Base-by-base conservation (phyloP, 2,329 filamentous ascomycete species). In the Pseudogymnoascus sp. region DNA sequence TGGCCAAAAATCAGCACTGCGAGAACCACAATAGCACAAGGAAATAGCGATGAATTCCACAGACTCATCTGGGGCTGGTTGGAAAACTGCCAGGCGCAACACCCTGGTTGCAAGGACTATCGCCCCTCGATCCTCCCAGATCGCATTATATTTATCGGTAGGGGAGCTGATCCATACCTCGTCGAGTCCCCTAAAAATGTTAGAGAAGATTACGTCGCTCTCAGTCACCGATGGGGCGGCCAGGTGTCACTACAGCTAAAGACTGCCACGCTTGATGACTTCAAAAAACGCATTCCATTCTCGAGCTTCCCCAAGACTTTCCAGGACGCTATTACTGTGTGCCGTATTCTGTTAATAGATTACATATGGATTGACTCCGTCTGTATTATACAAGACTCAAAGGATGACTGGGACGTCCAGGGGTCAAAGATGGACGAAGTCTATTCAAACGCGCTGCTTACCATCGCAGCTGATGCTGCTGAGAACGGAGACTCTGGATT, bases 281-380 rank as follows among this genome's bases (percentile, higher is more conserved):
- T 63, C 3, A 38, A 58, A 32, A 54, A 37, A 18, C 61, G 50
- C 5, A 62, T 67, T 12, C 12, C 16, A 2, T 47, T 67, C 9
- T 62, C 61, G 4, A 61, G 60, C 16, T 47, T 70, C 7, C 67
- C 68, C 11, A 62, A 62, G 25, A 65, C 63, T 12, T 68, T 71
- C 25, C 67, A 50, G 11, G 69, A 73, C 34, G 68, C 70, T 6
- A 67, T 73, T 38, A 16, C 28, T 1, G 57, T 73, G 12, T 67
- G 69, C 4, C 62, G 64, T 9, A 59, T 62, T 12, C 66, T 73
- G 32, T 60, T 58, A 0, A 43, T 71, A 11, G 32, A 60, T 0
- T 73, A 71, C 60, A 60, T 73, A 4, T 73, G 71, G 71, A 70
- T 73, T 38, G 70, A 73, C 64, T 66, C 67, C n/a, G 61, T 73